A percentile compares a stretch with the other conserved stretches of the same genome.
These are phyloP conservation scores for Brettanomyces nanus DNA, from an alignment of 805 yeast genomes.

Conservation along the genomic window DNA sequence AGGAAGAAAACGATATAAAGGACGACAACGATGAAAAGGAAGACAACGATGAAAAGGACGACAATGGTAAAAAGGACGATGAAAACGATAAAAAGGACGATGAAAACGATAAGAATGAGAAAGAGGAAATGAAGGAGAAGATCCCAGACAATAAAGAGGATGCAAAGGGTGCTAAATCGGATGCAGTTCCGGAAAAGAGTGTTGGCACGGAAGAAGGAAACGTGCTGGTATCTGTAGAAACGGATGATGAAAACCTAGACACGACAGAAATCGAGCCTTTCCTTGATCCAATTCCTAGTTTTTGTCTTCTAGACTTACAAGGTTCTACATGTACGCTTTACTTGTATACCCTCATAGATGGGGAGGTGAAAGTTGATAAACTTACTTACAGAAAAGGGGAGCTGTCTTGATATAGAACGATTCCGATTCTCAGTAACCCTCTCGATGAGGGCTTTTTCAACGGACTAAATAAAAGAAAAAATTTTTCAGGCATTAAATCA, in stretches of 20 bases:
- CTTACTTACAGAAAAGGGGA: conserved; percentile 54
- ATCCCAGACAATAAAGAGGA: conserved; percentile 3
- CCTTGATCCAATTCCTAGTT: conserved; percentile 60
- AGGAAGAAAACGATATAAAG: neutral
- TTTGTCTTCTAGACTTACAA: conserved; percentile 82
- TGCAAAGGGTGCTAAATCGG: conserved; percentile 6
- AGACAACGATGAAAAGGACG: neutral
- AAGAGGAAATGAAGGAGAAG: conserved; percentile 4
- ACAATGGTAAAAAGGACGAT: conserved; percentile 11
- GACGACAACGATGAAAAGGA: neutral
- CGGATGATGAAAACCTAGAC: conserved; percentile 10
- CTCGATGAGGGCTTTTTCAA: no score
- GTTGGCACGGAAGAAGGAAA: conserved; percentile 9
- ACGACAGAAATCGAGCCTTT: conserved; percentile 11
- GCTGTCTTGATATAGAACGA: neutral
- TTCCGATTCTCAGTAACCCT: no score
- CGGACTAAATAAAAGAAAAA: no score
- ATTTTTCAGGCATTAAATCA: no score
- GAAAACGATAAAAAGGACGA: conserved; percentile 16
- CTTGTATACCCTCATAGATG: conserved; percentile 73
- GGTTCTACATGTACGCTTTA: conserved; percentile 71
- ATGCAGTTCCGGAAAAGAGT: conserved; percentile 11
- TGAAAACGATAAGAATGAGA: conserved; percentile 12
- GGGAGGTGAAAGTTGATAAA: conserved; percentile 87
- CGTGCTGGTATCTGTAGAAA: conserved; percentile 14